Evolutionary conservation across 257 asterid species (phyloP).

Genomic region (Thymus quinquecostatus): DNA sequence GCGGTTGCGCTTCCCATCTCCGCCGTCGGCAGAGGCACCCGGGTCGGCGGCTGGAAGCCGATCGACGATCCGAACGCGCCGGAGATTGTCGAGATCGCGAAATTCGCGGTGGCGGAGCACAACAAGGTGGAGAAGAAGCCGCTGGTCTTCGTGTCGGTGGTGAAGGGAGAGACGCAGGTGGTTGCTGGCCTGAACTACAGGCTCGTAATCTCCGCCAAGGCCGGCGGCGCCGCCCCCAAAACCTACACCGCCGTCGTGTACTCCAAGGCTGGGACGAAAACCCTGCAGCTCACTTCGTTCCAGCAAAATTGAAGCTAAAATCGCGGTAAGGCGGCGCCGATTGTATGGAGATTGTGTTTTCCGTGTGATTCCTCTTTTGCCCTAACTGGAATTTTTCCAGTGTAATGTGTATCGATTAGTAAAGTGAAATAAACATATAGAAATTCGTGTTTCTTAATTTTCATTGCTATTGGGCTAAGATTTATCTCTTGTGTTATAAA

Average conservation of each 20-base stretch:
- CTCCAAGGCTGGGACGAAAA: background rate
- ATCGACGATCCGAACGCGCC: slow-evolving; percentile 35
- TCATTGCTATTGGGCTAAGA: background rate
- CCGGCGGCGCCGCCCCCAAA: slow-evolving; percentile 27
- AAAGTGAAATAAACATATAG: background rate
- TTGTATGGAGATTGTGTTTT: background rate
- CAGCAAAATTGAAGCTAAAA: background rate
- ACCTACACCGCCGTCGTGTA: slow-evolving; percentile 43
- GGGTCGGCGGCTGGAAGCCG: slow-evolving; percentile 34
- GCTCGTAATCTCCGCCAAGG: slow-evolving; percentile 39
- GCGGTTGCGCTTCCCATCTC: background rate
- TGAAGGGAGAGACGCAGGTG: slow-evolving; percentile 43
- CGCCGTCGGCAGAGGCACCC: background rate
- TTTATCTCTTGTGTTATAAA: background rate
- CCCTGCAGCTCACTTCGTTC: background rate
- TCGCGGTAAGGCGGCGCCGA: background rate
- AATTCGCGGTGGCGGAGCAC: slow-evolving; percentile 48
- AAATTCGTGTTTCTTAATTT: background rate
- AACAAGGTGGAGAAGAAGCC: slow-evolving; percentile 30
- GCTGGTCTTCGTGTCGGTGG: slow-evolving; percentile 36
- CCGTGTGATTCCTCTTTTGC: too few relatives aligned
- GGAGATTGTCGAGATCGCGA: slow-evolving; percentile 35
- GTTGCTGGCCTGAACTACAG: slow-evolving; percentile 45
- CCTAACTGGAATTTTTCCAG: too few relatives aligned
- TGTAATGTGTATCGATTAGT: background rate